Percentiles rank a stretch among this genome's conserved stretches.
phyloP scores from a whole-genome alignment of 306 rosid genomes.

The Ormosia semicastrata region DNA sequence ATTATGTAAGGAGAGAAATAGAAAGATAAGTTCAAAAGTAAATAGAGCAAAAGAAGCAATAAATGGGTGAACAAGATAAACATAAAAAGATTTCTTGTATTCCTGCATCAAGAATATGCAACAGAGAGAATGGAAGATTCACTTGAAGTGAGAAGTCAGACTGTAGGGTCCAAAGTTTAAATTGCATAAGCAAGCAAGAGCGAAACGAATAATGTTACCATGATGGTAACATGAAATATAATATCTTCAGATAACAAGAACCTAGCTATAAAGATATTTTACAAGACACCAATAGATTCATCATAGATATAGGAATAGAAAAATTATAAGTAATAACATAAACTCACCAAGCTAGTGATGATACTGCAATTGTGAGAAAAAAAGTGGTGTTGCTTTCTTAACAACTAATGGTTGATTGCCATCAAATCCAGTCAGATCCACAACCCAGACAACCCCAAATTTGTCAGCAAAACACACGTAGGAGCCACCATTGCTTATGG shows the following conservation, averaged over 20 bases:
- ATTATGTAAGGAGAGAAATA: neutral
- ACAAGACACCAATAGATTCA: no score
- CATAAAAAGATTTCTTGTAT: no score
- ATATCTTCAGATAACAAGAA: neutral
- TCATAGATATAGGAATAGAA: no score
- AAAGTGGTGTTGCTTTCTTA: slow-evolving; percentile 63
- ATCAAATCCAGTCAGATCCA: slow-evolving; percentile 50
- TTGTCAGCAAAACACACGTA: slow-evolving; percentile 91
- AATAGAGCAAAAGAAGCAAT: neutral
- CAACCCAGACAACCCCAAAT: slow-evolving; percentile 90
- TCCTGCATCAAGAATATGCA: neutral
- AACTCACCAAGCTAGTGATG: slow-evolving; percentile 81
- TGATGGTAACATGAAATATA: neutral
- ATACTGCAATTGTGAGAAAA: slow-evolving; percentile 96
- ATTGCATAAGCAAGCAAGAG: neutral
- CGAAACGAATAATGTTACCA: neutral
- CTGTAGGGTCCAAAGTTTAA: neutral
- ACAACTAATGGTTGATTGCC: slow-evolving; percentile 28
- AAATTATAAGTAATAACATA: neutral
- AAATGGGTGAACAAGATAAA: no score
- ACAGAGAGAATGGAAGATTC: neutral
- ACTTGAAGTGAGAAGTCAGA: neutral
- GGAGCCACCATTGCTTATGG: slow-evolving; percentile 60
- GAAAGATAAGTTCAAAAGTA: neutral
- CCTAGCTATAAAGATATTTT: no score